Evolutionary conservation across 2,329 filamentous ascomycete species (phyloP).

Genomic region (Fusarium graminum): DNA sequence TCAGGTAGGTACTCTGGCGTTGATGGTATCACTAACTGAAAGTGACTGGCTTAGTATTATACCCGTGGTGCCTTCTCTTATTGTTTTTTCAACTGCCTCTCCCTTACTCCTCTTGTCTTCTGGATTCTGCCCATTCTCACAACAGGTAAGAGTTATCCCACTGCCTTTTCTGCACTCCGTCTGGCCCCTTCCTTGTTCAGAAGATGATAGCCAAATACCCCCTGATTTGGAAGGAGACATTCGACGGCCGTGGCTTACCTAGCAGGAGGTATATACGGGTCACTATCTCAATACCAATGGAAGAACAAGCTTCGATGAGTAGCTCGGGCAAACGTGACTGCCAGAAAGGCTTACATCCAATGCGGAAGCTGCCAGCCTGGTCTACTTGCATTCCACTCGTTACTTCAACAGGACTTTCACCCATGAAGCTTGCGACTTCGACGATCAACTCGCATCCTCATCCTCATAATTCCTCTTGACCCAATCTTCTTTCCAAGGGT

Average conservation of each 20-base stretch:
- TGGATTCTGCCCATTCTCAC: not conserved
- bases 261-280: too few relatives aligned
- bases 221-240: not conserved
- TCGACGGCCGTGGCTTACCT: slow-evolving; percentile 1
- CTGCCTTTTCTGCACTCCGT: not conserved
- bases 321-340: slow-evolving; percentile 4
- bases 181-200: not conserved
- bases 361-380: slow-evolving; percentile 4
- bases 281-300: too few relatives aligned
- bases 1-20: not conserved
- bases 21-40: not conserved
- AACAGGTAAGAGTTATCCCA: not conserved
- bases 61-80: not conserved
- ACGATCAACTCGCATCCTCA: slow-evolving; percentile 15
- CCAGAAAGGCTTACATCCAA: slow-evolving; percentile 4
- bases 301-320: not conserved
- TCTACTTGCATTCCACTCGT: not conserved
- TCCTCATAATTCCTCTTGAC: slow-evolving; percentile 1
- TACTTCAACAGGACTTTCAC: not conserved
- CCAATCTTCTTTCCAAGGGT: slow-evolving; percentile 3
- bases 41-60: too few relatives aligned
- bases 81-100: not conserved
- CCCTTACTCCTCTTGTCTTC: not conserved
- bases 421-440: not conserved
- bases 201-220: not conserved